Conservation (phyloP, 345 rosid genomes). For the Gossypium sturtianum region DNA sequence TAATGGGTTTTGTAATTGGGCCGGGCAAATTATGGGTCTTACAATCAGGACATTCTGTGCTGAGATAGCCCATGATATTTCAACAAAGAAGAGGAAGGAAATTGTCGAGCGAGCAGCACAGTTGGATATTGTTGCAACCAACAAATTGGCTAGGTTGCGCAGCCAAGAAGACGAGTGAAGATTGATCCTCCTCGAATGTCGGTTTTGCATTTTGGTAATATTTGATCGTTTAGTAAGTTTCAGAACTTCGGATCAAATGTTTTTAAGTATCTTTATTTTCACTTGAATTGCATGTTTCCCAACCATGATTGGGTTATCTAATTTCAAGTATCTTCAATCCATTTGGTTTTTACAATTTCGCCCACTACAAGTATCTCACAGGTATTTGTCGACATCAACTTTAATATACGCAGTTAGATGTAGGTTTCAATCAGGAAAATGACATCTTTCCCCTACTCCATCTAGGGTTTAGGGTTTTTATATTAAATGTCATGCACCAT, state of each 20-base stretch:
- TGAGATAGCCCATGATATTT: conserved; percentile 58
- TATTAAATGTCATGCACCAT: no score
- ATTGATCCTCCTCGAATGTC: not conserved
- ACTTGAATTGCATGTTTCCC: conserved; percentile 1
- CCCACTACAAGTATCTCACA: no score
- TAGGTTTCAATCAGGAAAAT: no score
- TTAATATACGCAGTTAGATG: no score
- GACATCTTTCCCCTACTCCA: no score
- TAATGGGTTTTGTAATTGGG: no score
- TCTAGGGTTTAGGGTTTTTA: no score
- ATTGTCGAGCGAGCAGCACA: conserved; percentile 62
- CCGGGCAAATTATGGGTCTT: no score
- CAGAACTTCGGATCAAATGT: not conserved
- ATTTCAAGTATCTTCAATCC: not conserved
- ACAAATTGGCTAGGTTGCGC: conserved; percentile 64
- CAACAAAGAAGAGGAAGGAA: conserved; percentile 59
- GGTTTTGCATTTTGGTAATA: conserved; percentile 9
- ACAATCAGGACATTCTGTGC: conserved; percentile 73
- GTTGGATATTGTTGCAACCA: conserved; percentile 60
- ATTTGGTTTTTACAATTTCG: no score
- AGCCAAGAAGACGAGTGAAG: conserved; percentile 64
- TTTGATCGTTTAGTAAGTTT: conserved; percentile 9
- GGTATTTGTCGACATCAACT: no score
- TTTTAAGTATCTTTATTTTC: conserved; percentile 1
- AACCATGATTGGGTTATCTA: not conserved